Conservation (phyloP, 345 rosid species). For the Murraya paniculata region DNA sequence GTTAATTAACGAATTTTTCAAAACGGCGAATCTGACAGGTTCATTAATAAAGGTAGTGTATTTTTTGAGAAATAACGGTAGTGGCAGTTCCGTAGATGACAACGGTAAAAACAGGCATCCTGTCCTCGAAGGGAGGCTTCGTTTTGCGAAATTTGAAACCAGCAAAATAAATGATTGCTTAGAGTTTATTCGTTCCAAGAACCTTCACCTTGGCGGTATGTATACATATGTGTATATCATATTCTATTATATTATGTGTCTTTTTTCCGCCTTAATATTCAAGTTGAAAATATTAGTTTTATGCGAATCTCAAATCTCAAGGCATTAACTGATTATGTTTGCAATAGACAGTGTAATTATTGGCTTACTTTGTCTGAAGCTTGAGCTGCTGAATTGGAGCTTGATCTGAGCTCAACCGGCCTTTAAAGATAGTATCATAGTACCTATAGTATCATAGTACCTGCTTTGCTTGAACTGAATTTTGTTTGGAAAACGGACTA, state of each 20-base stretch:
- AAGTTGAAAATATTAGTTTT: not conserved
- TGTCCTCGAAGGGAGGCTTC: constrained; percentile 58
- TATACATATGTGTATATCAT: not conserved
- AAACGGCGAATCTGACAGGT: constrained; percentile 42
- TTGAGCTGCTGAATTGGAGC: constrained; percentile 3
- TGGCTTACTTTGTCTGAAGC: not conserved
- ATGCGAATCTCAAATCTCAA: not conserved
- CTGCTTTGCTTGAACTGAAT: not conserved
- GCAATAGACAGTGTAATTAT: not conserved
- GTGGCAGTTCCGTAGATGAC: constrained; percentile 25
- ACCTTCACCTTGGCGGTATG: constrained; percentile 58
- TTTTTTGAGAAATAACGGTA: constrained; percentile 41
- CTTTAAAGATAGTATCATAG: not conserved
- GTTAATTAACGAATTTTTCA: not conserved
- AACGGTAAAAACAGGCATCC: constrained; percentile 21
- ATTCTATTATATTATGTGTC: not conserved
- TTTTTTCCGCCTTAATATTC: not conserved
- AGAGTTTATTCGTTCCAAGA: constrained; percentile 60
- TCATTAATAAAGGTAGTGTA: constrained; percentile 83
- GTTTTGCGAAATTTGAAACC: constrained; percentile 85
- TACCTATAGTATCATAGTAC: not conserved
- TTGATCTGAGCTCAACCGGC: constrained; percentile 5
- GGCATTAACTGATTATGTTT: not conserved
- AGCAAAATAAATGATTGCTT: constrained; percentile 78
- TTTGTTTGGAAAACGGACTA: not conserved